A percentile compares a stretch with the other conserved stretches of the same genome.
Evolutionary conservation across 2,329 filamentous ascomycete species (phyloP).

Genomic region (Paraphaeosphaeria minitans): DNA sequence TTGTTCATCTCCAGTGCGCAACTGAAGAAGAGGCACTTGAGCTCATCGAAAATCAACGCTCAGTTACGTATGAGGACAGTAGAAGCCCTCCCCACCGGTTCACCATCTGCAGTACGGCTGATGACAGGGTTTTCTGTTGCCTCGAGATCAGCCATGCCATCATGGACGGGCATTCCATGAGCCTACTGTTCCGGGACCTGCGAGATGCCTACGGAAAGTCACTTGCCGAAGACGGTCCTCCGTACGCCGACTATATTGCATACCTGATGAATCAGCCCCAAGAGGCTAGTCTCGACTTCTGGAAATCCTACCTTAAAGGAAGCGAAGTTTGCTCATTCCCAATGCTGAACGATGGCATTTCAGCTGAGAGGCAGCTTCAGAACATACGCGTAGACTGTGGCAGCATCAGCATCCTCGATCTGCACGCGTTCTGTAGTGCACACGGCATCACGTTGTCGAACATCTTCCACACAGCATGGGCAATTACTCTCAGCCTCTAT

Average conservation of each 20-base stretch:
- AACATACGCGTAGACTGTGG: conserved; percentile 38
- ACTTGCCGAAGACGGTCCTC: conserved; percentile 29
- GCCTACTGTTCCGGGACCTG: conserved; percentile 36
- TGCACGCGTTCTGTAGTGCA: conserved; percentile 48
- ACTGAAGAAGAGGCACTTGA: conserved; percentile 27
- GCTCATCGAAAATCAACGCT: conserved; percentile 29
- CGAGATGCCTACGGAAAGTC: conserved; percentile 31
- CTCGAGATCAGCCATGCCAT: conserved; percentile 44
- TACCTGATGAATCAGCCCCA: conserved; percentile 33
- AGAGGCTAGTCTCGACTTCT: conserved; percentile 36
- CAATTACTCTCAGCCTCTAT: conserved; percentile 45
- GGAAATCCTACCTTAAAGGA: conserved; percentile 37
- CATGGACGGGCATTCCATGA: conserved; percentile 45
- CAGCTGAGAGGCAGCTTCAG: conserved; percentile 26
- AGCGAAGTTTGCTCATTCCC: conserved; percentile 43
- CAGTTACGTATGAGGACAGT: conserved; percentile 29
- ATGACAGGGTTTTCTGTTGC: conserved; percentile 31
- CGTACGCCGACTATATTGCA: conserved; percentile 41
- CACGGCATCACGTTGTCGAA: conserved; percentile 56
- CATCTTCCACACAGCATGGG: conserved; percentile 51
- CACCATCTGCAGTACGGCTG: conserved; percentile 34
- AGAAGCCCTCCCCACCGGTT: conserved; percentile 39
- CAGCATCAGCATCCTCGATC: conserved; percentile 31
- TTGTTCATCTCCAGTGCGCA: conserved; percentile 30
- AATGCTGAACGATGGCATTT: conserved; percentile 30